phyloP scores from a whole-genome alignment of 2,329 filamentous ascomycete species.

The Neopestalotiopsis sp. region DNA sequence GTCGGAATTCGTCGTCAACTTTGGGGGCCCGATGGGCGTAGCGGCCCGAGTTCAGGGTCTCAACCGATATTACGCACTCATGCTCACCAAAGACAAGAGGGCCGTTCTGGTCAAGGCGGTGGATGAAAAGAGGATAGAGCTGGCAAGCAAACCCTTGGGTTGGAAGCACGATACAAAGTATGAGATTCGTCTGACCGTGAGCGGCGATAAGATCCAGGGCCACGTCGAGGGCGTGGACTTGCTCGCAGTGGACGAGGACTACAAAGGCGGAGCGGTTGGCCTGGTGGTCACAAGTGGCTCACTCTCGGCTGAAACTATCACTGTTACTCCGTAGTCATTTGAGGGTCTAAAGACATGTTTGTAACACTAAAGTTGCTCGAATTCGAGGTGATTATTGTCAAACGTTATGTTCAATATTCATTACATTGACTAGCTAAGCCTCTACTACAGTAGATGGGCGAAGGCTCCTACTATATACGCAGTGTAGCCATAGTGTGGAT shows the following conservation, averaged over 20 bases:
- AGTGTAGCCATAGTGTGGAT: too few relatives aligned
- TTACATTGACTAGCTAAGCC: too few relatives aligned
- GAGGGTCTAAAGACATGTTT: too few relatives aligned
- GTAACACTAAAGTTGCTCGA: too few relatives aligned
- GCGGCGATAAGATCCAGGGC: neutral
- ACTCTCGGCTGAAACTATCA: neutral
- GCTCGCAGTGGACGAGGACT: neutral
- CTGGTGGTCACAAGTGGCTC: constrained; percentile 9
- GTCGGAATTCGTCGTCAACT: constrained; percentile 28
- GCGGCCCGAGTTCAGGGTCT: constrained; percentile 34
- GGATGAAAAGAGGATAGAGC: constrained; percentile 26
- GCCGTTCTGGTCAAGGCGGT: constrained; percentile 28
- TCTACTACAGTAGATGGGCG: too few relatives aligned
- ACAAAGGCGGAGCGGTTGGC: neutral
- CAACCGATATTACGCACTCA: constrained; percentile 35
- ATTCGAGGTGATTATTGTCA: too few relatives aligned
- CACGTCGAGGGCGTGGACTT: neutral
- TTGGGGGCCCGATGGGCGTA: constrained; percentile 30
- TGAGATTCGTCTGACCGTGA: neutral
- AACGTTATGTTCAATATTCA: too few relatives aligned
- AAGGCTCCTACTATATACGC: too few relatives aligned
- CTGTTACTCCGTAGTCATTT: too few relatives aligned
- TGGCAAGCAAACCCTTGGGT: neutral
- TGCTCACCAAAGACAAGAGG: constrained; percentile 23
- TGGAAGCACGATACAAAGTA: constrained; percentile 10